These are phyloP conservation scores for Didymella segeticola DNA, from an alignment of 2,329 filamentous ascomycete genomes.

Conservation along the genomic window DNA sequence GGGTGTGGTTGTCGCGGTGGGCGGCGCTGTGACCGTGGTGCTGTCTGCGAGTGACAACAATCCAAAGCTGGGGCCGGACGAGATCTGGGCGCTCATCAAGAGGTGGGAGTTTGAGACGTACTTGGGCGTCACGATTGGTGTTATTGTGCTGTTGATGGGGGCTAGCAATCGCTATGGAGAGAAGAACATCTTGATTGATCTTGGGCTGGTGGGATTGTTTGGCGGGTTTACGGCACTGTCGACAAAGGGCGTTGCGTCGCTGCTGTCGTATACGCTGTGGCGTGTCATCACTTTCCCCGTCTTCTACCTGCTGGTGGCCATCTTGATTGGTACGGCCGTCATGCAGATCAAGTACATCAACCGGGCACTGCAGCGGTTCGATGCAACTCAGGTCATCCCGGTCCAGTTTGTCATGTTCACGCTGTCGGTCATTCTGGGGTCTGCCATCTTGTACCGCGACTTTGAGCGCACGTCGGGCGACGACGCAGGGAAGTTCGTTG, in stretches of 20 bases:
- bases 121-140: conserved; percentile 72
- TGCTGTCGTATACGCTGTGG: conserved; percentile 90
- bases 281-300: conserved; percentile 89
- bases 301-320: conserved; percentile 81
- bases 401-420: conserved; percentile 98
- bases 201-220: conserved; percentile 91
- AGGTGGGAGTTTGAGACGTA: conserved; percentile 92
- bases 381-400: conserved; percentile 96
- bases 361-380: conserved; percentile 85
- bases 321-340: conserved; percentile 83
- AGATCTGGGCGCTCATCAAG: conserved; percentile 89
- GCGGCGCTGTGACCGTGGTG: conserved; percentile 89
- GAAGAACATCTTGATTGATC: conserved; percentile 85
- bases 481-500: conserved; percentile 83
- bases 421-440: conserved; percentile 91
- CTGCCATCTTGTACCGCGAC: conserved; percentile 90
- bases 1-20: conserved; percentile 86
- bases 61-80: conserved; percentile 86
- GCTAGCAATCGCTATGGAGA: conserved; percentile 84
- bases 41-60: conserved; percentile 89
- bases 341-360: conserved; percentile 99
- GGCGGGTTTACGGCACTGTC: conserved; percentile 96
- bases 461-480: conserved; percentile 81
- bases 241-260: conserved; percentile 94
- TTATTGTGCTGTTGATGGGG: conserved; percentile 82